Base-by-base conservation (phyloP, 1,139 yeast genomes). In the Saccharomyces hybrid region DNA sequence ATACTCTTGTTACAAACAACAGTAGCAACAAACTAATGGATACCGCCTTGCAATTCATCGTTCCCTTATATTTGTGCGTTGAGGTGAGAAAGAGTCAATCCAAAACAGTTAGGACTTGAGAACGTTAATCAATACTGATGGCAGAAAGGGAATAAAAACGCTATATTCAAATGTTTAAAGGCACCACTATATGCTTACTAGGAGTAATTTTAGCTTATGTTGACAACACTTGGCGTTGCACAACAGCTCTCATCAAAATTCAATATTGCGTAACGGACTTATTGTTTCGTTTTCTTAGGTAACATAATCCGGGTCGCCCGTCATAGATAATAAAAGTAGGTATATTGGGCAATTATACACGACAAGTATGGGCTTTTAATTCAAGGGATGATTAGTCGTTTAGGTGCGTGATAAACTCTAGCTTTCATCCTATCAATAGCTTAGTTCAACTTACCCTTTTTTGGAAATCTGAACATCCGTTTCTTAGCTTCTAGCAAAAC, bases 1-100 rank as follows among this genome's bases (percentile, higher is more conserved):
- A 59, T 11, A 63, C 50, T 16, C 71, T 57, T n/a, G 61, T 58
- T 8, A 57, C 55, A 38, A 65, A 48, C 19, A 64, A 52, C 7
- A 58, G 52, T 19, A 58, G 47, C 16, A 65, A 34, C 47, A 62
- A 34, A 19, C 38, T 14, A 11, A 51, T 16, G 34, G 52, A 29
- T 5, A 46, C 23, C 9, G 38, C 16, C 19, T 41, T 38, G 29
- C 48, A 42, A 46, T 7, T 38, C 47, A 48, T 48, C 14, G 25
- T 29, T 31, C 44, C 44, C 44, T 38, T 38, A 16, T 38, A 38
- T 38, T 38, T 19, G 26, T 38, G 44, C 44, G 9, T 38, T 13
- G 11, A 16, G 44, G 44, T 38, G 8, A 2, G 6, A 38, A 38
- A 19, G 25, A 38, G 44, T 11, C 23, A 38, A 16, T 38, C n/a